These are phyloP conservation scores for Thermochaetoides thermophila DNA, from an alignment of 495 filamentous ascomycete genomes.

Conservation along the genomic window DNA sequence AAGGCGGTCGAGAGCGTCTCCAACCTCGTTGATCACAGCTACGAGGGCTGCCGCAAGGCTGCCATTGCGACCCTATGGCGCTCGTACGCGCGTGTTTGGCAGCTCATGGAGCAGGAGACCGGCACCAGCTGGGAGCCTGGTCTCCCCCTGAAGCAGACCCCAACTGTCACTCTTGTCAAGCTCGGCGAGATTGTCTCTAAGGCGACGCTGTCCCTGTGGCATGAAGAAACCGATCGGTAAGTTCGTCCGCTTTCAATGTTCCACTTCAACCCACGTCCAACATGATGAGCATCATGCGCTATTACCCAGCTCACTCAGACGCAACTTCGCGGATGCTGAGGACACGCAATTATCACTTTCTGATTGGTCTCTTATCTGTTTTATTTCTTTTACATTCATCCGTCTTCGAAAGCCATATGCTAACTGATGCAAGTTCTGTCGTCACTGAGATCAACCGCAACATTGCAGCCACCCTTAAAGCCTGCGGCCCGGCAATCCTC, in stretches of 20 bases:
- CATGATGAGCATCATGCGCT: constrained; percentile 85
- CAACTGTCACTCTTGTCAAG: constrained; percentile 61
- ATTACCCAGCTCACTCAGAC: constrained; percentile 99
- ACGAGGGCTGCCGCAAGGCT: constrained; percentile 86
- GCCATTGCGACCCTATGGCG: constrained; percentile 84
- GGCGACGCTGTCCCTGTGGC: constrained; percentile 72
- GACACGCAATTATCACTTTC: constrained; percentile 48
- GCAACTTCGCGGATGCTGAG: constrained; percentile 73
- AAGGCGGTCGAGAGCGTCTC: constrained; percentile 73
- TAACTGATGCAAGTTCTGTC: constrained; percentile 47
- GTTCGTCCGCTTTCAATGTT: constrained; percentile 27
- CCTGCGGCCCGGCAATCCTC: constrained; percentile 81
- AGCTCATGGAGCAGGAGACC: constrained; percentile 62
- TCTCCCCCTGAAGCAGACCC: constrained; percentile 65
- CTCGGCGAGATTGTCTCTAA: constrained; percentile 77
- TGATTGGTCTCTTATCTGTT: constrained; percentile 12
- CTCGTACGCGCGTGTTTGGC: constrained; percentile 82
- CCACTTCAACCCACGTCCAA: constrained; percentile 8
- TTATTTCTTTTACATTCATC: neutral
- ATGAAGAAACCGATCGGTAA: constrained; percentile 84
- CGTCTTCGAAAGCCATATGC: constrained; percentile 8
- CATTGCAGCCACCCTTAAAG: constrained; percentile 81
- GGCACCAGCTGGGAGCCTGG: constrained; percentile 79
- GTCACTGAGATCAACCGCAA: constrained; percentile 94
- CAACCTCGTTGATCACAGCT: constrained; percentile 68